These are phyloP conservation scores for Herpetospermum pedunculosum DNA, from an alignment of 306 rosid species.

Conservation along the genomic window DNA sequence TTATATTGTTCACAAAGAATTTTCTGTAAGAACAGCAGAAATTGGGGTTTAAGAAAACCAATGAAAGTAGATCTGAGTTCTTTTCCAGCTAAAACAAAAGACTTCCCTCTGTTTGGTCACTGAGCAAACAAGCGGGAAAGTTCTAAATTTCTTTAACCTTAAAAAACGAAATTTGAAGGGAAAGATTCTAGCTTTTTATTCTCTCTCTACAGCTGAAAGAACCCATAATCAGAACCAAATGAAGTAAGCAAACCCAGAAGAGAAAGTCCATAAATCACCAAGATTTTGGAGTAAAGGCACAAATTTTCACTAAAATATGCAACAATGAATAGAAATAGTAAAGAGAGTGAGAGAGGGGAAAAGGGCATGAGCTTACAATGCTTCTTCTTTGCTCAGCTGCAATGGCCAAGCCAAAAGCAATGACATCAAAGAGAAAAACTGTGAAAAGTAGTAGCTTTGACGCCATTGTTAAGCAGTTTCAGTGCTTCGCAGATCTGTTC, in stretches of 20 bases:
- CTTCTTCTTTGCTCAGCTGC: constrained; percentile 13
- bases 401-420: constrained; percentile 12
- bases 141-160: not conserved
- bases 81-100: not conserved
- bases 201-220: not conserved
- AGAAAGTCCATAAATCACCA: not conserved
- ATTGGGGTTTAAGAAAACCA: not conserved
- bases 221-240: not conserved
- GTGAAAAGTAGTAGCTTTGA: constrained; percentile 3
- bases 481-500: not conserved
- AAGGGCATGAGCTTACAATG: not conserved
- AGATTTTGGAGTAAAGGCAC: not conserved
- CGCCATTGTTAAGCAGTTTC: constrained; percentile 4
- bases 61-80: not conserved
- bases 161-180: not conserved
- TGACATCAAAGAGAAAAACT: constrained; percentile 2
- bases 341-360: not conserved
- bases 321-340: not conserved
- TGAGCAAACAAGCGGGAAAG: not conserved
- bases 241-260: not conserved
- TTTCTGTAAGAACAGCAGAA: not conserved
- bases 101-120: not conserved
- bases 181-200: not conserved
- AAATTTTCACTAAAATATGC: not conserved
- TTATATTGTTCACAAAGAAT: not conserved